Evolutionary conservation across 768 basidiomycete species (phyloP), one percentile per base, ranked within the genome.

Genomic region (Podaxis sp.): DNA sequence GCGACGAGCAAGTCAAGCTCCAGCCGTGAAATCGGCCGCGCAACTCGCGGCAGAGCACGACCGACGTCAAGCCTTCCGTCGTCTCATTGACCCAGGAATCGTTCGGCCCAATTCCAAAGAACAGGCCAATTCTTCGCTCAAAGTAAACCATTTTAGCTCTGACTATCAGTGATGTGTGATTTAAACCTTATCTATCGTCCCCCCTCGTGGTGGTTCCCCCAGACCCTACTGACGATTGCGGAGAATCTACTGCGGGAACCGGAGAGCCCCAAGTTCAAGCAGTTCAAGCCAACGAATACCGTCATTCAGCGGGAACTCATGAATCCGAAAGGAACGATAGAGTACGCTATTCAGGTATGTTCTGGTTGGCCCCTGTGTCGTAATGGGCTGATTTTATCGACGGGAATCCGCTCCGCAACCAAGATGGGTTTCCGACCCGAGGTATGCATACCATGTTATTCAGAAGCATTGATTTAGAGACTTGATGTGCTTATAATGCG

Each of bases 41-140:
- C 76, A 79, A 63, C 54, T 72, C 57, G 71, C 73, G 35, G 76
- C 77, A 62, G 82, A 91, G 62, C 84, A 88, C 64, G 88, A 88
- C 56, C 82, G 79, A 57, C 83, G 87, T 44, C 89, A 88, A 68
- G 76, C 77, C 59, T 92, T 93, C 70, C 81, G 91, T 47, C 79
- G 91, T 40, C 76, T 93, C 61, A 80, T 93, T 61, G 89, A 93
- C 66, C 90, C 90, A 48, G 90, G 89, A 13, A 92, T 93, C 65
- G 67, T 82, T 54, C 82, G 91, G 2, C 88, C 84, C 4, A 92
- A 92, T 69, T 71, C 86, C 11, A 82, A 81, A 63, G 81, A 81
- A 53, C 76, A 82, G 56, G 86, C 87, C 1, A 69, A 82, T 63
- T 78, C 80, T 60, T 81, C 89, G 58, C 74, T 93, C 64, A 85